phyloP scores from a whole-genome alignment of 2,329 filamentous ascomycete genomes.

The Akanthomyces dipterigenus region DNA sequence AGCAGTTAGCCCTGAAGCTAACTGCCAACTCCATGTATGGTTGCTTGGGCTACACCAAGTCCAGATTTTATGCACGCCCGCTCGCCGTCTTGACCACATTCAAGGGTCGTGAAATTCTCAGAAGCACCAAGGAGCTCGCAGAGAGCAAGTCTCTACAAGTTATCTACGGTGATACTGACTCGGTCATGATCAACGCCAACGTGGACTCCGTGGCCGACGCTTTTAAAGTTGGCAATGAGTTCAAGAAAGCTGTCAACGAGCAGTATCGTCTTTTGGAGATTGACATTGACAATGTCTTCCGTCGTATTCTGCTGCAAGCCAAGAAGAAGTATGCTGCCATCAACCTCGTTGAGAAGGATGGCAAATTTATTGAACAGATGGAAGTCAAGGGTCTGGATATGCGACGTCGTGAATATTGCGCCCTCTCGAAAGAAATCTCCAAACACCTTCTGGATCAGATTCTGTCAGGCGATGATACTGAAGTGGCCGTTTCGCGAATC shows the following conservation, averaged over 20 bases:
- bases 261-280: conserved; percentile 90
- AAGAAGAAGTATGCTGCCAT: conserved; percentile 99
- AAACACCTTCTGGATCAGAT: conserved; percentile 87
- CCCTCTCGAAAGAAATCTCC: conserved; percentile 90
- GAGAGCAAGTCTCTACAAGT: conserved; percentile 87
- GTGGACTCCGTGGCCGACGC: conserved; percentile 89
- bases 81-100: conserved; percentile 93
- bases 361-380: conserved; percentile 87
- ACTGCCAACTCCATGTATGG: conserved; percentile 99
- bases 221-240: conserved; percentile 84
- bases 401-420: conserved; percentile 95
- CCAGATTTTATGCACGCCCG: conserved; percentile 92
- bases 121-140: conserved; percentile 90
- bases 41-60: conserved; percentile 93
- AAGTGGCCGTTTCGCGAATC: conserved; percentile 79
- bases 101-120: conserved; percentile 95
- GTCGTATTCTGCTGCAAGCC: conserved; percentile 84
- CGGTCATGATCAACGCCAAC: conserved; percentile 99
- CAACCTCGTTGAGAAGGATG: conserved; percentile 82
- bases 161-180: conserved; percentile 98
- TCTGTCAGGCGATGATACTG: conserved; percentile 85
- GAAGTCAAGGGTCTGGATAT: conserved; percentile 98
- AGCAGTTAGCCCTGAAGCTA: conserved; percentile 91
- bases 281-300: conserved; percentile 96
- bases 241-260: conserved; percentile 92